Base-by-base conservation (phyloP, 2,329 filamentous ascomycete species). In the Lasiodiplodia theobromae region DNA sequence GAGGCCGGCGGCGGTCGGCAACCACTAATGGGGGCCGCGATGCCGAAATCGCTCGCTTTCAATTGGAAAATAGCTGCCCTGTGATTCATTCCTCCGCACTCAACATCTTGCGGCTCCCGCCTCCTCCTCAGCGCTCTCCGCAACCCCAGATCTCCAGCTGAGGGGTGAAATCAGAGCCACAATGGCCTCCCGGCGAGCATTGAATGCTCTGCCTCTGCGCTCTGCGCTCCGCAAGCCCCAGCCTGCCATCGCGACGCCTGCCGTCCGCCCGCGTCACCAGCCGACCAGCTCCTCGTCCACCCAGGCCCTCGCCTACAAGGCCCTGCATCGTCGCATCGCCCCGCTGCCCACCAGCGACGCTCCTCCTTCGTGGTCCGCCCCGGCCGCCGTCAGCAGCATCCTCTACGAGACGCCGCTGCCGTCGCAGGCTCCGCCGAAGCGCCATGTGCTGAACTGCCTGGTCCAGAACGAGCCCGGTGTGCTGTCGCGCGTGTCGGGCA, bases 381-480 rank as follows among this genome's bases (percentile, higher is more conserved):
- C 96, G 74, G 93, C 96, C 21, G 96, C 96, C 73, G 96, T 99
- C 73, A 97, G 93, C 78, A 97, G 95, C 80, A 99, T 99, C 78
- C 92, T 99, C 81, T 99, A 99, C 86, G 96, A 99, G 86, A 98
- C 94, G 3, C 96, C 96, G 6, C 86, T 92, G 21, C 92, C 94
- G 8, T 94, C 93, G 16, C 86, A 86, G 75, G 90, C 90, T 28
- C 95, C 96, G 10, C 91, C 93, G 54, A 98, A 97, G 85, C 91
- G 94, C 67, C 96, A 99, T 82, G 89, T 99, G 78, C 90, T 99
- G 82, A 99, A 99, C 84, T 99, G 96, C 80, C 88, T 99, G 71
- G 96, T 99, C 70, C 96, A 99, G 83, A 99, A 99, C 84, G 96
- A 99, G 85, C 96, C 96, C 14, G 96, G 96, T 84, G 96, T 99